These are phyloP conservation scores for Fonsecaea erecta DNA, from an alignment of 2,329 filamentous ascomycete species.

Conservation along the genomic window DNA sequence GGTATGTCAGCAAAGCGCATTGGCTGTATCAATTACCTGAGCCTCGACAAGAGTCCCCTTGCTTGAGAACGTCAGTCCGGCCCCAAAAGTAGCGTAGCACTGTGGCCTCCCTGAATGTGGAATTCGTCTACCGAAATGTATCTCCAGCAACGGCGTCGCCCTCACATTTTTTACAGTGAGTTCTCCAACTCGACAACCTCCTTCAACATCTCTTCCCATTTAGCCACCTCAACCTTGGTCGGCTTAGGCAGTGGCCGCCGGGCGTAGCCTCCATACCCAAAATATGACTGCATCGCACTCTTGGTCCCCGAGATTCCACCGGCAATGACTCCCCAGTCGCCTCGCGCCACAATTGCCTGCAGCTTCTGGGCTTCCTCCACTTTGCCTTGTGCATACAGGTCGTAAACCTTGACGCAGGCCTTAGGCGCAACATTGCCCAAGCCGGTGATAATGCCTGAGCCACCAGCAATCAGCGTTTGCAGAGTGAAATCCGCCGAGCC, in stretches of 20 bases:
- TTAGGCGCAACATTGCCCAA: conserved; percentile 72
- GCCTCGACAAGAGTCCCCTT: no score
- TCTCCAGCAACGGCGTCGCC: not conserved
- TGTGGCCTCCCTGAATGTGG: not conserved
- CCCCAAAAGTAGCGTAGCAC: not conserved
- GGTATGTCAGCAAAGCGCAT: no score
- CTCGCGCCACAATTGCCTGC: conserved; percentile 68
- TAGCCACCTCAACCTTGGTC: conserved; percentile 42
- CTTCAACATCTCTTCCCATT: conserved; percentile 45
- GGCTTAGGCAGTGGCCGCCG: conserved; percentile 62
- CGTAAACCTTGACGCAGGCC: conserved; percentile 64
- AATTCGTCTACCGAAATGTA: not conserved
- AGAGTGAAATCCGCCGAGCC: conserved; percentile 76
- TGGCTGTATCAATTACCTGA: no score
- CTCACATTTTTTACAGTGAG: conserved; percentile 20
- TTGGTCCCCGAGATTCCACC: conserved; percentile 73
- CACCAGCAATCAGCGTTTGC: conserved; percentile 71
- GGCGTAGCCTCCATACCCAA: conserved; percentile 67
- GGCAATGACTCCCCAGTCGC: conserved; percentile 72
- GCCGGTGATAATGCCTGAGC: conserved; percentile 72
- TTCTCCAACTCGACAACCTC: conserved; percentile 48
- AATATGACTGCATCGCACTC: conserved; percentile 65
- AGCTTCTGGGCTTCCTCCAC: conserved; percentile 64
- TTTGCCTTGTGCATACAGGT: conserved; percentile 65
- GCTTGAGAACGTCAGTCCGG: no score